These are phyloP conservation scores for Canavalia ensiformis DNA, from an alignment of 306 rosid genomes.

Conservation along the genomic window DNA sequence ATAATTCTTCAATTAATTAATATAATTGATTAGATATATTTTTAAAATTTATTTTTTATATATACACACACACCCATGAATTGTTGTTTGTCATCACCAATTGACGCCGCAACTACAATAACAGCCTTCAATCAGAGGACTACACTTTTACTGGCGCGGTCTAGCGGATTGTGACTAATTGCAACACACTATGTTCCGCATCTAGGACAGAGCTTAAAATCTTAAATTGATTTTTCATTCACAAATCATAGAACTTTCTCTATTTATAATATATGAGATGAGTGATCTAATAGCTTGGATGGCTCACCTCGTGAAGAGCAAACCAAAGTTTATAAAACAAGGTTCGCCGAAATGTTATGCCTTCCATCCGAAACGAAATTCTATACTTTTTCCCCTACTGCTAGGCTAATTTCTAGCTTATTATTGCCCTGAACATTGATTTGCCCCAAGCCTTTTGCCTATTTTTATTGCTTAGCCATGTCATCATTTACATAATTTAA, in stretches of 20 bases:
- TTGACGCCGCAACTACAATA: background rate
- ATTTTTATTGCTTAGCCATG: constrained; percentile 43
- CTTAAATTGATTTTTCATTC: background rate
- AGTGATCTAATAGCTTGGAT: background rate
- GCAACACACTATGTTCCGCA: background rate
- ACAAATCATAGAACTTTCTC: background rate
- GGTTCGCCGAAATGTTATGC: background rate
- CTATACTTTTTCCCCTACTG: constrained; percentile 16
- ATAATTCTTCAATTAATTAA: background rate
- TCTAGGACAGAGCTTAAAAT: background rate
- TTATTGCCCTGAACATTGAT: constrained; percentile 37
- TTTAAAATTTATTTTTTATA: too few species aligned
- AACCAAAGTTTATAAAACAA: background rate
- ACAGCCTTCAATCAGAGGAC: background rate
- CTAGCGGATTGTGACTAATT: too few species aligned
- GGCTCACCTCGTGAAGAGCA: background rate
- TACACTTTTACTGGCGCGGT: too few species aligned
- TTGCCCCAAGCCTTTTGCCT: constrained; percentile 5
- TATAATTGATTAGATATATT: background rate
- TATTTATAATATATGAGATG: background rate
- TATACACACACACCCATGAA: too few species aligned
- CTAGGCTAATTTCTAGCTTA: constrained; percentile 43
- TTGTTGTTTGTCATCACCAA: too few species aligned
- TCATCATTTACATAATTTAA: constrained; percentile 32
- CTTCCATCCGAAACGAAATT: constrained; percentile 37